These are phyloP conservation scores for Quercus tomentella DNA, from an alignment of 331 rosid species.

Conservation along the genomic window DNA sequence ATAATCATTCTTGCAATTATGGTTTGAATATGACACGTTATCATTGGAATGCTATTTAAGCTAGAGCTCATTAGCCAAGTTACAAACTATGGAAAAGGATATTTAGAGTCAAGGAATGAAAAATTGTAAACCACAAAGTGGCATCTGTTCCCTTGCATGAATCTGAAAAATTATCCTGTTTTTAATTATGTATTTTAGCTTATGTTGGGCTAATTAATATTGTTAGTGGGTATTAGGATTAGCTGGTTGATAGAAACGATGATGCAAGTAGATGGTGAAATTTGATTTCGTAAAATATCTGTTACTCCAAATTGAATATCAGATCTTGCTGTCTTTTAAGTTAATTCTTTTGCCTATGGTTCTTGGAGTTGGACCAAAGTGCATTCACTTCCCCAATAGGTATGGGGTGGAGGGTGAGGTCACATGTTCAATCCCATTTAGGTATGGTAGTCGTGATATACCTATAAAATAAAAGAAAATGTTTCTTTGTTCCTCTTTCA, in stretches of 20 bases:
- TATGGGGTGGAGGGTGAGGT: not conserved
- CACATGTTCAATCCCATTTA: not conserved
- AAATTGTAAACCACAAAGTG: not conserved
- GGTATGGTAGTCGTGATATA: not conserved
- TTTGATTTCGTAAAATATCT: not conserved
- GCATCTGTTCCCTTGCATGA: not conserved
- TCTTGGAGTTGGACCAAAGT: not conserved
- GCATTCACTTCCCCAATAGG: not conserved
- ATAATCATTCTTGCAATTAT: not conserved
- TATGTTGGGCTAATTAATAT: not conserved
- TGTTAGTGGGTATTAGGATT: not conserved
- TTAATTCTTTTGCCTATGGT: not conserved
- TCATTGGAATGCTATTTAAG: too few relatives aligned
- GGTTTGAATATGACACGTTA: too few relatives aligned
- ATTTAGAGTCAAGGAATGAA: not conserved
- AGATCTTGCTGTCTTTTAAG: not conserved
- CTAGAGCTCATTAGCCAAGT: too few relatives aligned
- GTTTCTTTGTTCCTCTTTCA: not conserved
- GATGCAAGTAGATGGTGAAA: not conserved
- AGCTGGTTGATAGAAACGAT: not conserved
- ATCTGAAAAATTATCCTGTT: not conserved
- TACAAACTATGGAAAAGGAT: not conserved
- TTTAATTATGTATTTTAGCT: not conserved
- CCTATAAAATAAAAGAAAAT: not conserved
- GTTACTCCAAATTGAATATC: not conserved